Percentiles rank a stretch among this genome's conserved stretches.
Conservation (phyloP, 169 alveolate genomes). For the Besnoitia besnoiti region DNA sequence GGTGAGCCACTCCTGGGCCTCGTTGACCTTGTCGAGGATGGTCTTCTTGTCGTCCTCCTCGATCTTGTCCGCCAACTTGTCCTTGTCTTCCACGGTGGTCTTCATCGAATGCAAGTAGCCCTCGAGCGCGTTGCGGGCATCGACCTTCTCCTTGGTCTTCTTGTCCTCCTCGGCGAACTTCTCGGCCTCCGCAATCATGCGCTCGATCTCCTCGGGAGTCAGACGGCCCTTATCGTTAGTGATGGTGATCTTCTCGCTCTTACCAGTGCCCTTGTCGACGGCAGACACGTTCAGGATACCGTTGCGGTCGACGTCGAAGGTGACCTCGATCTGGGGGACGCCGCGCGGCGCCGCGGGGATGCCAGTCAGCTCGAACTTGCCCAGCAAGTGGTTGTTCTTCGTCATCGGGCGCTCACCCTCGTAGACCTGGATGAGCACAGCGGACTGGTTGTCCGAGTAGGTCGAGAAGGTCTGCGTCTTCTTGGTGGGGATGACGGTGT, state of each 20-base stretch:
- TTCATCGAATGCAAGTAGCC: slow-evolving; percentile 91
- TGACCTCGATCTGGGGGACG: slow-evolving; percentile 93
- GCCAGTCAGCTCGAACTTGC: slow-evolving; percentile 95
- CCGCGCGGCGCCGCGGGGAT: slow-evolving; percentile 97
- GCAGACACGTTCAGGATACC: slow-evolving; percentile 95
- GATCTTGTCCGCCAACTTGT: slow-evolving; percentile 86
- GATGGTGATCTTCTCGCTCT: slow-evolving; percentile 92
- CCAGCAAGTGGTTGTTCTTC: slow-evolving; percentile 94
- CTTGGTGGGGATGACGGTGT: slow-evolving; percentile 95
- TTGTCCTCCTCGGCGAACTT: slow-evolving; percentile 94
- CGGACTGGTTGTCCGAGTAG: slow-evolving; percentile 94
- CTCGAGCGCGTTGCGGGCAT: slow-evolving; percentile 93
- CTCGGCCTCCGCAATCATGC: slow-evolving; percentile 94
- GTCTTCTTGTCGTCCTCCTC: slow-evolving; percentile 91
- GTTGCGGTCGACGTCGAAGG: slow-evolving; percentile 95
- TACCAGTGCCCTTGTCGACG: slow-evolving; percentile 95
- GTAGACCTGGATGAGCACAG: slow-evolving; percentile 94
- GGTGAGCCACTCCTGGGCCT: slow-evolving; percentile 92
- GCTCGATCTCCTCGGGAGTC: slow-evolving; percentile 93
- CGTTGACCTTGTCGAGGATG: slow-evolving; percentile 75
- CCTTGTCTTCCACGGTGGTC: slow-evolving; percentile 90
- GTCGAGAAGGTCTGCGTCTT: slow-evolving; percentile 95
- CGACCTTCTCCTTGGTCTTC: slow-evolving; percentile 88
- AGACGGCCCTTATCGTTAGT: slow-evolving; percentile 95
- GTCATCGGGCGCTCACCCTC: slow-evolving; percentile 98